Evolutionary conservation across 129 eudicot species (phyloP).

Genomic region (Escallonia rubra): DNA sequence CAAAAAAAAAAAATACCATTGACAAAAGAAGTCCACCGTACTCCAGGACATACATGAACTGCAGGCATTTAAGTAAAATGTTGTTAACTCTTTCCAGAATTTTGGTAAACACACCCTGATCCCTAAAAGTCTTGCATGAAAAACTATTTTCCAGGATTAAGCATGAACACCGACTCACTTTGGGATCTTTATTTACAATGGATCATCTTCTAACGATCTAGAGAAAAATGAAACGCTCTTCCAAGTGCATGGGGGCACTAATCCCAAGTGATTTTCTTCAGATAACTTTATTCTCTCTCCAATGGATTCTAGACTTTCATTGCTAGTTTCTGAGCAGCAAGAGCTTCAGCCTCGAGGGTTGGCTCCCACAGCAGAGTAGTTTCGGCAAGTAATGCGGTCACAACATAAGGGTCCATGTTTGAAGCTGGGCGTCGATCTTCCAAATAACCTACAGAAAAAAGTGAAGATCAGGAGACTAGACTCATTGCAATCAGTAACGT

Average conservation of each 20-base stretch:
- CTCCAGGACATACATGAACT: too few relatives aligned
- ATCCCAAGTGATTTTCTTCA: conserved; percentile 12
- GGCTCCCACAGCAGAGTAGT: conserved; percentile 96
- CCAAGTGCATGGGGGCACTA: not conserved
- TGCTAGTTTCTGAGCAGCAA: conserved; percentile 94
- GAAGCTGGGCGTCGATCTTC: conserved; percentile 99
- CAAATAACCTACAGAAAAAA: conserved; percentile 64
- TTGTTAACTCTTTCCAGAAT: not conserved
- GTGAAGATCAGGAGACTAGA: not conserved
- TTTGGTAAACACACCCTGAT: not conserved
- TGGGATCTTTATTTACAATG: conserved; percentile 52
- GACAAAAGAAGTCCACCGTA: too few relatives aligned
- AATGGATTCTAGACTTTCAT: conserved; percentile 46
- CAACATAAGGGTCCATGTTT: conserved; percentile 98
- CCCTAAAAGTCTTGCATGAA: conserved; percentile 7
- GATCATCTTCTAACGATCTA: conserved; percentile 24
- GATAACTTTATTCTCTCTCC: not conserved
- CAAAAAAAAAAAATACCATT: too few relatives aligned
- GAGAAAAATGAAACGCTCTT: conserved; percentile 18
- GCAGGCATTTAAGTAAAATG: not conserved
- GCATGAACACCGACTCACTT: conserved; percentile 8
- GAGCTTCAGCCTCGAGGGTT: conserved; percentile 94
- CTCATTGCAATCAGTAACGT: too few relatives aligned
- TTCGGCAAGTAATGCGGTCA: conserved; percentile 89
- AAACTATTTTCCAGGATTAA: conserved; percentile 3